Base-by-base conservation (phyloP, 2,329 filamentous ascomycete genomes). In the Furcasterigmium sp. region DNA sequence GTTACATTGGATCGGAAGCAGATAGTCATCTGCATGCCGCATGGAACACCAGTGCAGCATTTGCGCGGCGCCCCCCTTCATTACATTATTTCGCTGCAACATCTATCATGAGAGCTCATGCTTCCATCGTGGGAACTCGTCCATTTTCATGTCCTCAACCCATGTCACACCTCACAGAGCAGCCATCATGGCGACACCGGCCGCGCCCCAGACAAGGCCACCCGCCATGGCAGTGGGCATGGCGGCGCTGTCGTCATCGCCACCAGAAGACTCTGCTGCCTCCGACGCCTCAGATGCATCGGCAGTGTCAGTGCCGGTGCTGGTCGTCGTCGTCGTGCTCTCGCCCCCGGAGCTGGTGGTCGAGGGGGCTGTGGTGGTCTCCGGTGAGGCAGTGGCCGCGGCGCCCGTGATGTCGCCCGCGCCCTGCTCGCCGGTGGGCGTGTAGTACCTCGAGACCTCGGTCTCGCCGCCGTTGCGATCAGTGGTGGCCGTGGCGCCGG, bases 381-480 rank as follows among this genome's bases (percentile, higher is more conserved):
- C 23, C 7, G 23, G 23, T 11, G 7, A 7, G 10, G 65, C 65
- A 10, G 52, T 54, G 17, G 62, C 57, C 8, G 64, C 65, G 32
- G 56, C 60, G 11, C 68, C 68, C 23, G 67, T 71, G 44, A 73
- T 68, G 14, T 52, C 42, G 15, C 70, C 69, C 2, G 62, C 60
- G 0, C 68, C 67, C 46, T 68, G 66, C 5, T 46, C 44, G 2
- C 56, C 63, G 18, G 48, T 62, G 3, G 61, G 53, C 7, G 68
- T 71, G 53, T 65, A 70, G 51, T 72, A 71, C 25, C 68, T 46
- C 44, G 62, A 67, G 10, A 69, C 59, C n/a, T 60, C 65, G 32
- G 65, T 62, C 52, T 64, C 50, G 23, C 63, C 56, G 3, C 58
- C 59, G 26, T 53, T 63, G 18, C 53, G 47, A 50, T 70, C 67